Evolutionary conservation across 208 protist species (phyloP).

Genomic region (Strigomonas culicis): DNA sequence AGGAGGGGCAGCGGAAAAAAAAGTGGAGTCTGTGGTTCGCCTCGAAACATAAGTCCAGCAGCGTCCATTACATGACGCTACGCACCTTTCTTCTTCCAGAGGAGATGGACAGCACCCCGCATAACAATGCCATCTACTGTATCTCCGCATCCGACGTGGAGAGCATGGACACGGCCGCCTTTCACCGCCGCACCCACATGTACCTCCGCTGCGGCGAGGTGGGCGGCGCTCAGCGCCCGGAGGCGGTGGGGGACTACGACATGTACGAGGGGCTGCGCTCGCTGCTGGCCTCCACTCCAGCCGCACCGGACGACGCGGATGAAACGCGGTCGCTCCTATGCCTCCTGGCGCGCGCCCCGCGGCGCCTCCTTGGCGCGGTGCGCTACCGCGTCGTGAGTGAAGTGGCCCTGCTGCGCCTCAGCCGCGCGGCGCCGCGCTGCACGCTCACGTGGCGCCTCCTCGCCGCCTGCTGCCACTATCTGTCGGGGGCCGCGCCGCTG

Average conservation of each 20-base stretch:
- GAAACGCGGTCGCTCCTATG: neutral
- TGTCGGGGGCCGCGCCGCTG: neutral
- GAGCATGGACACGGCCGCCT: conserved; percentile 33
- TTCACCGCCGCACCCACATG: no score
- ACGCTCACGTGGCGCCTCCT: conserved; percentile 50
- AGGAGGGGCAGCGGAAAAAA: no score
- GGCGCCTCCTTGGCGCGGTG: conserved; percentile 18
- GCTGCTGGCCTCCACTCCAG: neutral
- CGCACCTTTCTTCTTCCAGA: no score
- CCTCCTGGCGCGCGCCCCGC: no score
- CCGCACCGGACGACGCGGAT: neutral
- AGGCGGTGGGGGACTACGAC: neutral
- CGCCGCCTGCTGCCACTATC: conserved; percentile 6
- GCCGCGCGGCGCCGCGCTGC: conserved; percentile 35
- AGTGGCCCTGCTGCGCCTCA: conserved; percentile 35
- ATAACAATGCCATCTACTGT: no score
- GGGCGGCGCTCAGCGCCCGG: neutral
- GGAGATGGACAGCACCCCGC: no score
- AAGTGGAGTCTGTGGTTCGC: no score
- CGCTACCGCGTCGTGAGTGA: conserved; percentile 46
- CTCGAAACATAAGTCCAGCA: no score
- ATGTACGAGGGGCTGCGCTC: neutral
- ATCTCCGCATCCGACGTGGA: conserved; percentile 16
- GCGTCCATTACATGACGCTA: conserved; percentile 30
- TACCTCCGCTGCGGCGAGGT: no score